phyloP scores from a whole-genome alignment of 306 rosid species.

The Rosa multiflora region DNA sequence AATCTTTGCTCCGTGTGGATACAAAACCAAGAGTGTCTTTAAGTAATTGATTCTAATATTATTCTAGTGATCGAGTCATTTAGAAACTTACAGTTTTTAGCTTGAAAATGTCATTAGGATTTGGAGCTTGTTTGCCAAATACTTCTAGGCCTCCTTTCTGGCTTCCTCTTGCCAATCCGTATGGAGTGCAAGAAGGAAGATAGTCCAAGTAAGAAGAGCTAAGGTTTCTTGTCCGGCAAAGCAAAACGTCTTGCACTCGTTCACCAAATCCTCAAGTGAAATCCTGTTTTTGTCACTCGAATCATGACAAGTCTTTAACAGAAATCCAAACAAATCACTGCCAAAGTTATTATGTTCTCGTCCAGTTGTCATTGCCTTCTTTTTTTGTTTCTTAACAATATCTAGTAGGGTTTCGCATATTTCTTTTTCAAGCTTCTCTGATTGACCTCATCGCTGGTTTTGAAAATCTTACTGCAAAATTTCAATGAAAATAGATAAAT shows the following conservation, averaged over 20 bases:
- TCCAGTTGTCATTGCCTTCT: constrained; percentile 8
- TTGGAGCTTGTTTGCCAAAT: constrained; percentile 23
- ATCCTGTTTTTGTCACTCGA: neutral
- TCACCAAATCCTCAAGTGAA: constrained; percentile 15
- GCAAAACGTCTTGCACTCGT: constrained; percentile 28
- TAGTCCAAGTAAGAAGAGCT: constrained; percentile 21
- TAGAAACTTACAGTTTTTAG: constrained; percentile 13
- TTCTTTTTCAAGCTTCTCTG: constrained; percentile 9
- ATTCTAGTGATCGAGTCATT: neutral
- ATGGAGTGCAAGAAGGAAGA: constrained; percentile 24
- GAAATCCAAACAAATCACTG: neutral
- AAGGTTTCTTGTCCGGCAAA: constrained; percentile 25
- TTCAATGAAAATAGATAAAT: neutral
- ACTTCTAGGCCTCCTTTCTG: constrained; percentile 25
- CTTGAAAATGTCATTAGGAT: constrained; percentile 8
- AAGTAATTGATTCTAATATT: neutral
- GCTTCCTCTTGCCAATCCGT: constrained; percentile 30
- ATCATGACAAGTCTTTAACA: constrained; percentile 22
- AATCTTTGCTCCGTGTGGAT: neutral
- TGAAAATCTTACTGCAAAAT: constrained; percentile 14
- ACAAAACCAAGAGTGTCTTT: neutral
- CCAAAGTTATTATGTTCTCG: constrained; percentile 18
- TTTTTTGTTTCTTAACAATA: constrained; percentile 16
- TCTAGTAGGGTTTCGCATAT: neutral
- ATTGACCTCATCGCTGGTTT: constrained; percentile 13